These are phyloP conservation scores for Kernera saxatilis DNA, from an alignment of 345 rosid species.

Conservation along the genomic window DNA sequence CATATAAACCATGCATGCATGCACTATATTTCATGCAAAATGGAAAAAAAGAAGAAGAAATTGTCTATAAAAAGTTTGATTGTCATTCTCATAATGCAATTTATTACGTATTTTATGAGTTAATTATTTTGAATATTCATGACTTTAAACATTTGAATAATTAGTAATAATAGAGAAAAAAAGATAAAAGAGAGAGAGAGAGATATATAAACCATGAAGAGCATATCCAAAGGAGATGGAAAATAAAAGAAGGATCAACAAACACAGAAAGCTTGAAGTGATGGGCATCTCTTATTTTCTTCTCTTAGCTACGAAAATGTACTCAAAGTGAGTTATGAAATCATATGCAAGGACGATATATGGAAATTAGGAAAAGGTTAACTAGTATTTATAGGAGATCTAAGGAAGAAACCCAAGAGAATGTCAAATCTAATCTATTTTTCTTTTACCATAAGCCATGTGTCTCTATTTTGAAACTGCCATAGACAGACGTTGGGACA, in stretches of 20 bases:
- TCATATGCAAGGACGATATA: not conserved
- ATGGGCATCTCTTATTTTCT: conserved; percentile 10
- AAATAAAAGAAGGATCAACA: conserved; percentile 17
- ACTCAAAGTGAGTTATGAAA: not conserved
- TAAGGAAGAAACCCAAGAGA: not conserved
- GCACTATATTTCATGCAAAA: not conserved
- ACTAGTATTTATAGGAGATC: conserved; percentile 1
- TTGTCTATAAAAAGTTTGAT: not conserved
- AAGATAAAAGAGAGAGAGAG: not conserved
- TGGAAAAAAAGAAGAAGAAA: not conserved
- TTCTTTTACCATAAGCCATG: conserved; percentile 13
- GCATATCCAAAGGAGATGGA: conserved; percentile 24
- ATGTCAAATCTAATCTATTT: not conserved
- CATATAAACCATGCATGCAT: not conserved
- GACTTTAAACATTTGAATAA: not conserved
- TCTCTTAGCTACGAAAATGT: not conserved
- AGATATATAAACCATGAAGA: conserved; percentile 17
- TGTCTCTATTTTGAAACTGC: conserved; percentile 21
- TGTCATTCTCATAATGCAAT: not conserved
- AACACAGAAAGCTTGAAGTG: conserved; percentile 21
- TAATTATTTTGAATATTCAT: not conserved
- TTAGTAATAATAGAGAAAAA: not conserved
- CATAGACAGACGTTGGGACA: conserved; percentile 13
- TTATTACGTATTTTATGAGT: not conserved
- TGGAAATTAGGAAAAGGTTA: not conserved